phyloP scores from a whole-genome alignment of 371 early-diverging fungal species.

The Haplosporangium sp. region DNA sequence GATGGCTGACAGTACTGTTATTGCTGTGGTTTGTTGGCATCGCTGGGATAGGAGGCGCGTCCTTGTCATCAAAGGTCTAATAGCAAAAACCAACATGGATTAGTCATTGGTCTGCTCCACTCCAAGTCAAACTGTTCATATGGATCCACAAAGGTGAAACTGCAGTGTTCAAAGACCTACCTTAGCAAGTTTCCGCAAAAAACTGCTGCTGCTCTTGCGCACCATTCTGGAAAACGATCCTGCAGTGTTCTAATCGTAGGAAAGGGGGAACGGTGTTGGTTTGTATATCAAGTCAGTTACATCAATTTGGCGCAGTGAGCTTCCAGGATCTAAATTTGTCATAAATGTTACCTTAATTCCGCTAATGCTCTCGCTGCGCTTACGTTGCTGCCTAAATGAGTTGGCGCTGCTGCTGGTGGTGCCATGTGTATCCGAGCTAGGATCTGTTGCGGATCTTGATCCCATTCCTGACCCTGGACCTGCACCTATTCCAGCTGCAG shows the following conservation, averaged over 20 bases:
- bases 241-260: conserved; percentile 25
- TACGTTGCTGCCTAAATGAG: conserved; percentile 43
- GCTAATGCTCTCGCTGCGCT: conserved; percentile 50
- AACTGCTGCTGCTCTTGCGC: conserved; percentile 47
- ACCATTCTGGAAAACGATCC: conserved; percentile 43
- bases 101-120: neutral
- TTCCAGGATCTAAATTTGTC: neutral
- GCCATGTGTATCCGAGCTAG: neutral
- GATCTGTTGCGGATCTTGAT: neutral
- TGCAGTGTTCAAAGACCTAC: conserved; percentile 5
- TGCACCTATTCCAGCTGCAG: neutral
- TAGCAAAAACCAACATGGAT: conserved; percentile 1
- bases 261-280: neutral
- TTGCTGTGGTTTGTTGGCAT: conserved; percentile 14
- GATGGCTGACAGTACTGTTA: conserved; percentile 9
- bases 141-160: neutral
- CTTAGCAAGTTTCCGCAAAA: conserved; percentile 37
- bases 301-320: neutral
- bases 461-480: neutral
- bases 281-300: neutral
- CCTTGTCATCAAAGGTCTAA: conserved; percentile 54
- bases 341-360: conserved; percentile 34
- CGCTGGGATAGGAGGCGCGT: conserved; percentile 44
- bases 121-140: neutral
- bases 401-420: conserved; percentile 5